Evolutionary conservation across 148 eudicot species (phyloP).

Genomic region (Camellia japonica): DNA sequence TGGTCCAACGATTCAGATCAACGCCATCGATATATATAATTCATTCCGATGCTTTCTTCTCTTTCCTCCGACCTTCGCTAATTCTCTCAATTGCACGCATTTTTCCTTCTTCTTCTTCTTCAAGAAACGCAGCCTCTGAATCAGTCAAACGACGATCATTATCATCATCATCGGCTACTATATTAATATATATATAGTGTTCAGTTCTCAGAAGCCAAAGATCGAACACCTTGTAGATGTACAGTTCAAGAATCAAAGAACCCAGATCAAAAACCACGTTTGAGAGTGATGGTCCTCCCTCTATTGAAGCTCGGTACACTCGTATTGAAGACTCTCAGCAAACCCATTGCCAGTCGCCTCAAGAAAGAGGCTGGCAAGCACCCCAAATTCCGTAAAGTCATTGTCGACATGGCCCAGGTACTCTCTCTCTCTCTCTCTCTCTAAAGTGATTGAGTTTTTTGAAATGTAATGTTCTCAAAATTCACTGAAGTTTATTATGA

Average conservation of each 20-base stretch:
- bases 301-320: conserved; percentile 62
- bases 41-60: not conserved
- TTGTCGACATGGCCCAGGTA: conserved; percentile 65
- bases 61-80: not conserved
- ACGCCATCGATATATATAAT: no score
- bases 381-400: conserved; percentile 55
- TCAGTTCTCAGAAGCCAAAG: not conserved
- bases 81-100: not conserved
- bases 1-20: no score
- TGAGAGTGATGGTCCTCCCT: conserved; percentile 49
- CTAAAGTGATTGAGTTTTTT: not conserved
- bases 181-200: not conserved
- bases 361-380: conserved; percentile 58
- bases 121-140: conserved; percentile 12
- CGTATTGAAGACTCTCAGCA: conserved; percentile 51
- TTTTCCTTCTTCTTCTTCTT: not conserved
- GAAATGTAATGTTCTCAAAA: not conserved
- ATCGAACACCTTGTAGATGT: conserved; percentile 20
- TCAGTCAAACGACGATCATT: not conserved
- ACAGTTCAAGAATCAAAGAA: conserved; percentile 12
- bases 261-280: conserved; percentile 1
- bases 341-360: conserved; percentile 61
- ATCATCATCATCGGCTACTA: not conserved
- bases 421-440: not conserved
- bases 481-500: not conserved